phyloP scores from a whole-genome alignment of 1,284 basidiomycete species.

The Marasmius fiardii region DNA sequence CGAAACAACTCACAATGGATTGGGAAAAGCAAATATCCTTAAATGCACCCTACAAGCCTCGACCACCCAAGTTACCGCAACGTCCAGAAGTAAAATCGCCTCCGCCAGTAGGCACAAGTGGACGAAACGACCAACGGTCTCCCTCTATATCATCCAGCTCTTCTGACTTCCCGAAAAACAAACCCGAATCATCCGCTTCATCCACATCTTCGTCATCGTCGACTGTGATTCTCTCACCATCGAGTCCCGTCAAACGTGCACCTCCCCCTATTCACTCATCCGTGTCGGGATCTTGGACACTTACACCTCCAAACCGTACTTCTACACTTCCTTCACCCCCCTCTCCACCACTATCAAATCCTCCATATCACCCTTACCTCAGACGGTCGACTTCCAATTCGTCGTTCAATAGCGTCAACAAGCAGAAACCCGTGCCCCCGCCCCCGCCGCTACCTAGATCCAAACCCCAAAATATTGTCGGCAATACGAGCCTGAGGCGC shows the following conservation, averaged over 20 bases:
- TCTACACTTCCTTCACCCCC: background rate
- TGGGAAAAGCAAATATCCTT: conserved; percentile 39
- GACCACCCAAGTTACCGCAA: conserved; percentile 55
- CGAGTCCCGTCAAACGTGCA: background rate
- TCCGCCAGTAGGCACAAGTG: conserved; percentile 15
- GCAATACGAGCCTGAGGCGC: conserved; percentile 19
- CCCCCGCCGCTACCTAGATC: background rate
- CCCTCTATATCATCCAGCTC: conserved; percentile 25
- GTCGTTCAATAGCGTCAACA: background rate
- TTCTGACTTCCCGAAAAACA: conserved; percentile 23
- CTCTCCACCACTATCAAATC: background rate
- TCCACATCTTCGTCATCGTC: conserved; percentile 14
- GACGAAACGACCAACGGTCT: conserved; percentile 22
- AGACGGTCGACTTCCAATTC: background rate
- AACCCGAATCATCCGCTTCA: conserved; percentile 18
- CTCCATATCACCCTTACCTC: background rate
- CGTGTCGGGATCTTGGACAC: background rate
- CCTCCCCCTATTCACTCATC: background rate
- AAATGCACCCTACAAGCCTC: conserved; percentile 24
- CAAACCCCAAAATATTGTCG: conserved; percentile 2
- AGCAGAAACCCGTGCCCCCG: background rate
- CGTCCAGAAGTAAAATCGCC: conserved; percentile 34
- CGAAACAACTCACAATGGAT: conserved; percentile 34
- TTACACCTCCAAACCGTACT: background rate
- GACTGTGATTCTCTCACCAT: conserved; percentile 25